A percentile compares a stretch with the other conserved stretches of the same genome.
Conservation (phyloP, 129 eudicot species). For the Sambucus nigra region DNA sequence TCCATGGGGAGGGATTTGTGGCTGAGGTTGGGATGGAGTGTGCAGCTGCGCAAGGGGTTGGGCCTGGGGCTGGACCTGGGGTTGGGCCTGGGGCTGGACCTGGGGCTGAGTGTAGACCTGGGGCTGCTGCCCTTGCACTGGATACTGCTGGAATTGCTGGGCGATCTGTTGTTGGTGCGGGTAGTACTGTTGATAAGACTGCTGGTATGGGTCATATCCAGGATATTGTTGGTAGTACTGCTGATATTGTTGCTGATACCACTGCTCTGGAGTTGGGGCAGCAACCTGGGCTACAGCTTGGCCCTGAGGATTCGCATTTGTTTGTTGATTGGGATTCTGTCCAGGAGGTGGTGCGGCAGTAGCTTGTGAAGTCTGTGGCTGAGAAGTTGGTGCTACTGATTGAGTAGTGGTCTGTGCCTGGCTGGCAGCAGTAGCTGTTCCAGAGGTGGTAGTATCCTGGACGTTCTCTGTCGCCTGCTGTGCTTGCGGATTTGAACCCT, state of each 20-base stretch:
- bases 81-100: slow-evolving; percentile 14
- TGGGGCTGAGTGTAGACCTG: slow-evolving; percentile 11
- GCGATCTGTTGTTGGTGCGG: not conserved
- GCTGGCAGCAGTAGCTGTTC: slow-evolving; percentile 24
- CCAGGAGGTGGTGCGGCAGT: slow-evolving; percentile 3
- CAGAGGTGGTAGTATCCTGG: slow-evolving; percentile 37
- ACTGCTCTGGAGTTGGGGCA: not conserved
- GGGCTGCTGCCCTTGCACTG: slow-evolving; percentile 11
- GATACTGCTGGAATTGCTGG: slow-evolving; percentile 3
- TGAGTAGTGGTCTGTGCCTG: slow-evolving; percentile 28
- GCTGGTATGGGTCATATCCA: slow-evolving; percentile 79
- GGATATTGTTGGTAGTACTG: slow-evolving; percentile 76
- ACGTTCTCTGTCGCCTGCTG: slow-evolving; percentile 35
- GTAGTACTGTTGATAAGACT: slow-evolving; percentile 80
- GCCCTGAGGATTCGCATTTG: slow-evolving; percentile 13
- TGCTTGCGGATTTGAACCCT: slow-evolving; percentile 62
- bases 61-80: not conserved
- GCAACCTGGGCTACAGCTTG: slow-evolving; percentile 8
- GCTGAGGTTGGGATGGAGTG: slow-evolving; percentile 2
- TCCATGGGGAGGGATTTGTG: slow-evolving; percentile 2
- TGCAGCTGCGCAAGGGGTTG: slow-evolving; percentile 9
- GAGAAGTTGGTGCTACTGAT: slow-evolving; percentile 9
- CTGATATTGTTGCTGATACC: slow-evolving; percentile 53
- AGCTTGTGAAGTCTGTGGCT: slow-evolving; percentile 12
- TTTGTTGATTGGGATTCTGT: slow-evolving; percentile 12